Percentiles rank a stretch among this genome's conserved stretches.
phyloP scores from a whole-genome alignment of 306 rosid species.

The Spatholobus suberectus region DNA sequence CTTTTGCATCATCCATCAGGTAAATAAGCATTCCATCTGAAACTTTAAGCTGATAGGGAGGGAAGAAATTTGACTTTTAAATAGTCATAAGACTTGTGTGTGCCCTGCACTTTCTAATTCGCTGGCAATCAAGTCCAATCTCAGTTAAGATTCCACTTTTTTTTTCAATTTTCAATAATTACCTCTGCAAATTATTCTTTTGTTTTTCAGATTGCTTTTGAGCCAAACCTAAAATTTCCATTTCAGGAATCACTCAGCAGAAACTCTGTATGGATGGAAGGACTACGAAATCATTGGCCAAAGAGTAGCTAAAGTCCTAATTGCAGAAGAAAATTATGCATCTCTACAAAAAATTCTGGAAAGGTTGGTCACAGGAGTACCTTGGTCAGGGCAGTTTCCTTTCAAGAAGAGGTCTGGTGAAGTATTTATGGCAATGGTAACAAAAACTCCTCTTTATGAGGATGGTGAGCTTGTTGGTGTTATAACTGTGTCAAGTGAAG shows the following conservation, averaged over 20 bases:
- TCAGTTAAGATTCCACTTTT: background rate
- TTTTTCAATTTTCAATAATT: background rate
- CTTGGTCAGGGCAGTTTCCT: conserved; percentile 83
- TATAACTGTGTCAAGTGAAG: conserved; percentile 70
- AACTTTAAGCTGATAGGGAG: background rate
- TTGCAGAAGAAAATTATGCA: conserved; percentile 54
- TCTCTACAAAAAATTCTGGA: conserved; percentile 56
- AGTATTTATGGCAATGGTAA: conserved; percentile 63
- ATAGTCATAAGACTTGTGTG: background rate
- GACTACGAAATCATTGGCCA: conserved; percentile 65
- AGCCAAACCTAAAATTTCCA: background rate
- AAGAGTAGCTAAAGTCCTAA: conserved; percentile 47
- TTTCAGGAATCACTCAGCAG: conserved; percentile 73
- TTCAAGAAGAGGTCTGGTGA: conserved; percentile 72
- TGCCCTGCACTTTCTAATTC: conserved; percentile 1
- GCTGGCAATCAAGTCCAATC: background rate
- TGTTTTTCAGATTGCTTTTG: background rate
- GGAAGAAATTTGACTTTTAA: background rate
- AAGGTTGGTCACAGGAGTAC: conserved; percentile 51
- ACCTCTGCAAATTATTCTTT: background rate
- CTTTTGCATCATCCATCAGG: conserved; percentile 6
- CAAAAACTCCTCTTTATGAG: conserved; percentile 68
- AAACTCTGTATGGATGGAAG: conserved; percentile 78
- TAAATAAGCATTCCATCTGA: conserved; percentile 20
- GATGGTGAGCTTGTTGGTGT: conserved; percentile 62